Base-by-base conservation (phyloP, 2,329 filamentous ascomycete genomes). In the Bipolaris oryzae region DNA sequence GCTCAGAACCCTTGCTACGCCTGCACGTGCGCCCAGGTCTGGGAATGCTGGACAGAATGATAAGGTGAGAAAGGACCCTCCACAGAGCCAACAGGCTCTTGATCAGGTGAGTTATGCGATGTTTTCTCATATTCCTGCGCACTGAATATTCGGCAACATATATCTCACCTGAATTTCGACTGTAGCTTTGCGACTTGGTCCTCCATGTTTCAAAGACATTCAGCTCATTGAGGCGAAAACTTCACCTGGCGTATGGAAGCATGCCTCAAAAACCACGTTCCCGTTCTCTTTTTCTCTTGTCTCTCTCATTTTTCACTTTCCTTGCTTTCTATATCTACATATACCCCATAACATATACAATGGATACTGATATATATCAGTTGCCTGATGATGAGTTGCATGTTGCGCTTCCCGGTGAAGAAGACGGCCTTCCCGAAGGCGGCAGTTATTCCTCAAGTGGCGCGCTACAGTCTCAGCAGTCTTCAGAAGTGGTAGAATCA, bases 31-130 rank as follows among this genome's bases (percentile, higher is more conserved):
- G 10, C 44, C 44, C 5, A 60, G 72, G 62, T 65, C 51, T 1
- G 68, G 66, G 50, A 70, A 72, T 74, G 66, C 67, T 53, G 75
- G 66, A 15, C 75, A 74, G 1, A 79, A 75, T 65, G 74, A 67
- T 41, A 67, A 74, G 42, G 76, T 79, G 58, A 77, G 77, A 50
- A 70, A 68, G 52, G 79, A 81, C 57, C 76, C 80, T 65, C 72
- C 78, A 44, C 79, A 78, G 52, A 77, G 72, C 54, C 67, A 68
- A 31, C 61, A 62, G 39, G 69, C 59, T 38, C 71, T 65, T 16
- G 67, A 58, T 28, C 59, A 76, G 67, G 80, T 81, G 63, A 76
- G 73, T 71, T 61, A 58, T 48, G 45, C 58, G 52, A 16, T 44
- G 15, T 15, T 53, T 43, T 57, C n/a, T 42, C 57, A 55, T 49